Evolutionary conservation across 2,329 filamentous ascomycete species (phyloP).

Genomic region (Lanzia echinophila): DNA sequence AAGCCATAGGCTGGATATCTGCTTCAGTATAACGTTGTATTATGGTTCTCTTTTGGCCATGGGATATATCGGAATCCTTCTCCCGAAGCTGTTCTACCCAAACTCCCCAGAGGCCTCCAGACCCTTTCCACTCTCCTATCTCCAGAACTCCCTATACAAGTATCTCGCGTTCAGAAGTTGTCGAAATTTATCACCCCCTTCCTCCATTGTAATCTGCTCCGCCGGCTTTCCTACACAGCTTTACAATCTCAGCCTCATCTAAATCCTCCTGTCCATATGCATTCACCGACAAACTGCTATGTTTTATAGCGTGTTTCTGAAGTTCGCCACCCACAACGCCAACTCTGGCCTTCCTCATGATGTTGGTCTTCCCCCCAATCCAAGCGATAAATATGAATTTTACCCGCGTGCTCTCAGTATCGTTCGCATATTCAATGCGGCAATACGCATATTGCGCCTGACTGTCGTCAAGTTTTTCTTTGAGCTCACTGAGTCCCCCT

Average conservation of each 20-base stretch:
- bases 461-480: constrained; percentile 43
- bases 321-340: constrained; percentile 61
- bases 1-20: too few species aligned
- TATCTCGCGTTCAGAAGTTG: not conserved
- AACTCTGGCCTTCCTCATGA: constrained; percentile 65
- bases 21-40: too few species aligned
- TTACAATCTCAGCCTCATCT: constrained; percentile 54
- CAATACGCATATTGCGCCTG: constrained; percentile 33
- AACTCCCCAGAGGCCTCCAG: not conserved
- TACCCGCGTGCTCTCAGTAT: constrained; percentile 60
- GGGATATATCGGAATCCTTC: not conserved
- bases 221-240: constrained; percentile 56
- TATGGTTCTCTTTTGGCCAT: too few species aligned
- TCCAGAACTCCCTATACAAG: not conserved
- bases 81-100: not conserved
- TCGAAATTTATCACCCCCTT: constrained; percentile 32
- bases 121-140: not conserved
- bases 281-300: constrained; percentile 60
- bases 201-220: constrained; percentile 67
- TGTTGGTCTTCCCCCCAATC: constrained; percentile 58
- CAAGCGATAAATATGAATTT: constrained; percentile 64
- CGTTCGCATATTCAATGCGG: constrained; percentile 63
- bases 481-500: constrained; percentile 54
- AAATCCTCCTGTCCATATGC: constrained; percentile 54
- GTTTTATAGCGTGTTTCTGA: constrained; percentile 50